These are phyloP conservation scores for Fraxinus sp. DNA, from an alignment of 305 asterid species.

Conservation along the genomic window DNA sequence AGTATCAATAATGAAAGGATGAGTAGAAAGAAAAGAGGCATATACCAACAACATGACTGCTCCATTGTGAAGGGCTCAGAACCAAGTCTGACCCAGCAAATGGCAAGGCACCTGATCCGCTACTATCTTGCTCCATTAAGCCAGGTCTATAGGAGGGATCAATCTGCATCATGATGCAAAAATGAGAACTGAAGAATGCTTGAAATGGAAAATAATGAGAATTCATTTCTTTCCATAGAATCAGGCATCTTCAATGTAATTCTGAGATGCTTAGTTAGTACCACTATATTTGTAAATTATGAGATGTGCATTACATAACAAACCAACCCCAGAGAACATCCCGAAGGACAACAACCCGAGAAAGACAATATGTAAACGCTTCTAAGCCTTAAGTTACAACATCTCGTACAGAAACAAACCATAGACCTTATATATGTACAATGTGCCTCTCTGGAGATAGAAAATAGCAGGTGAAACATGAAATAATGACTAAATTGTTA, in stretches of 20 bases:
- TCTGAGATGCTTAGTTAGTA: background rate
- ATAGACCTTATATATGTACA: background rate
- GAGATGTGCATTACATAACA: background rate
- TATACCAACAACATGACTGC: constrained; percentile 91
- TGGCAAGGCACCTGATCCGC: constrained; percentile 61
- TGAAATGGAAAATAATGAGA: background rate
- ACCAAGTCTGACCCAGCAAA: constrained; percentile 96
- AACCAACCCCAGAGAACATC: background rate
- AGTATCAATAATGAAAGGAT: background rate
- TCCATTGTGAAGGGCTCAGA: constrained; percentile 88
- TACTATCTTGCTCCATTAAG: constrained; percentile 38
- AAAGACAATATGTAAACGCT: background rate
- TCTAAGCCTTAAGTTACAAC: background rate
- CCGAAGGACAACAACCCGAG: background rate
- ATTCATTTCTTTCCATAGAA: constrained; percentile 18
- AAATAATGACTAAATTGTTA: background rate
- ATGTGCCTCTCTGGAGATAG: background rate
- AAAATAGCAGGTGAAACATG: background rate
- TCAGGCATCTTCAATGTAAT: background rate
- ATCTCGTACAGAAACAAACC: background rate
- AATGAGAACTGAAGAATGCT: constrained; percentile 24
- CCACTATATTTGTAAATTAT: background rate
- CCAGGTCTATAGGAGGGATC: constrained; percentile 85
- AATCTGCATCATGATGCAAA: constrained; percentile 62
- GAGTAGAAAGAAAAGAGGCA: constrained; percentile 24